These are phyloP conservation scores for Colletotrichum sp. DNA, from an alignment of 2,329 filamentous ascomycete genomes.

Conservation along the genomic window DNA sequence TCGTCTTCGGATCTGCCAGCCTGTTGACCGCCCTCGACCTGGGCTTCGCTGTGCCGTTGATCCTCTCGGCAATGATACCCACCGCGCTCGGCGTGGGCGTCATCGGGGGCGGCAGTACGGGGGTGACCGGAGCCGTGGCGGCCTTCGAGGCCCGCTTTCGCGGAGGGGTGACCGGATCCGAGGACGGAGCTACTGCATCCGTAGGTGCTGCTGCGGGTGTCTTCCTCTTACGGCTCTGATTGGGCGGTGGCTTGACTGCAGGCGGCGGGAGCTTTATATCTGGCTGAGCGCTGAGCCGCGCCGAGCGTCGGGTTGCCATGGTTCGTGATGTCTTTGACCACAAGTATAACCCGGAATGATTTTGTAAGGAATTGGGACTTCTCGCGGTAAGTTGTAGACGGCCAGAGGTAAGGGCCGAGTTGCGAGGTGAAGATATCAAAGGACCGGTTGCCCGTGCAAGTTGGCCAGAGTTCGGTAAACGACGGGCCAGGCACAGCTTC, in stretches of 20 bases:
- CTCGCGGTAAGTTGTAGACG: background rate
- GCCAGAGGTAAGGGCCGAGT: background rate
- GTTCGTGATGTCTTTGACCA: background rate
- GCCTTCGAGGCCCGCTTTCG: conserved; percentile 33
- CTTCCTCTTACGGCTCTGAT: conserved; percentile 40
- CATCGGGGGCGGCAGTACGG: conserved; percentile 38
- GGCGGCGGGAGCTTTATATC: conserved; percentile 20
- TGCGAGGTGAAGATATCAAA: background rate
- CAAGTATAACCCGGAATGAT: background rate
- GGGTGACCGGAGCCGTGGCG: background rate
- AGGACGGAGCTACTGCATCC: conserved; percentile 21
- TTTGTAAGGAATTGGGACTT: background rate
- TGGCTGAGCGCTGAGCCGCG: conserved; percentile 43
- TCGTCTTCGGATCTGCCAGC: conserved; percentile 66
- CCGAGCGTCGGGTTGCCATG: conserved; percentile 39
- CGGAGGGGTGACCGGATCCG: conserved; percentile 32
- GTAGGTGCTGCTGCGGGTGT: conserved; percentile 9
- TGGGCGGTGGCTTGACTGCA: conserved; percentile 24
- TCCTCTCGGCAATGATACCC: conserved; percentile 41
- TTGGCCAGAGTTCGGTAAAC: background rate
- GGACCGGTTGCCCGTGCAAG: background rate
- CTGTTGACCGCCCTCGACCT: conserved; percentile 51
- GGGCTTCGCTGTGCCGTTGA: conserved; percentile 33
- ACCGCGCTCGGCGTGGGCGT: conserved; percentile 55
- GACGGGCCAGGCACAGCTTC: background rate